Percentiles rank a stretch among this genome's conserved stretches.
phyloP scores from a whole-genome alignment of 495 filamentous ascomycete genomes.

The Aspergillus bertholletiae region DNA sequence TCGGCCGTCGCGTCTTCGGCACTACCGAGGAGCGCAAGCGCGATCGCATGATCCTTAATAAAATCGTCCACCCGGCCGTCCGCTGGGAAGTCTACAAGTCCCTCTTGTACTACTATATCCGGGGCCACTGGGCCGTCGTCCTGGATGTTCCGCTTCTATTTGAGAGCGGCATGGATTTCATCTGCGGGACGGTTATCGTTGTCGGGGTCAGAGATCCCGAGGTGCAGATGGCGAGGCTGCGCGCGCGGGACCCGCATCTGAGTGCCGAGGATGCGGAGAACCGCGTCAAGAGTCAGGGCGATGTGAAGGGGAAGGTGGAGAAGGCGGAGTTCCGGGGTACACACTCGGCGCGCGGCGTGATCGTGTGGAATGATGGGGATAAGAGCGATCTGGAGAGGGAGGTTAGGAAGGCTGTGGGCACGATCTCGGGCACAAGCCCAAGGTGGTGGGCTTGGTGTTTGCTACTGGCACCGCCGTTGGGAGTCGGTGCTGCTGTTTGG shows the following conservation, averaged over 20 bases:
- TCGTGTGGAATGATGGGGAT: constrained; percentile 83
- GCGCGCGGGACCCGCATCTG: constrained; percentile 67
- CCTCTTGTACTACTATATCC: constrained; percentile 61
- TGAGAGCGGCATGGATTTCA: constrained; percentile 74
- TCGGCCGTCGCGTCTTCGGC: constrained; percentile 85
- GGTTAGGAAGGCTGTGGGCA: constrained; percentile 57
- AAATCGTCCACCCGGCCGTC: constrained; percentile 90
- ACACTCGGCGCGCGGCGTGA: constrained; percentile 57
- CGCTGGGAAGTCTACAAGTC: constrained; percentile 68
- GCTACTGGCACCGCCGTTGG: constrained; percentile 69
- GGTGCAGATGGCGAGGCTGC: constrained; percentile 75
- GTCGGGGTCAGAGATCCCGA: constrained; percentile 72
- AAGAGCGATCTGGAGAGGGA: constrained; percentile 62
- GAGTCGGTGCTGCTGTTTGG: constrained; percentile 59
- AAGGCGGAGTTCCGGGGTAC: constrained; percentile 61
- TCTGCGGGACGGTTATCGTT: constrained; percentile 80
- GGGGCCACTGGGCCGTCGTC: constrained; percentile 81
- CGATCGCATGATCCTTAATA: constrained; percentile 73
- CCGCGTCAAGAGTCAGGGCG: constrained; percentile 77
- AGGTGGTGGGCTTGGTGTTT: constrained; percentile 79
- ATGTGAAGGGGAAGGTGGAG: constrained; percentile 75
- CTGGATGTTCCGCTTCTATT: constrained; percentile 90
- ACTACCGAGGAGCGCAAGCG: constrained; percentile 55
- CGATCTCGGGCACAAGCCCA: constrained; percentile 60
- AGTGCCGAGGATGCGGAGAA: constrained; percentile 76